A percentile compares a stretch with the other conserved stretches of the same genome.
These are phyloP conservation scores for Rhynchospora tenuis DNA, from an alignment of 176 grass and related monocot species.

Conservation along the genomic window DNA sequence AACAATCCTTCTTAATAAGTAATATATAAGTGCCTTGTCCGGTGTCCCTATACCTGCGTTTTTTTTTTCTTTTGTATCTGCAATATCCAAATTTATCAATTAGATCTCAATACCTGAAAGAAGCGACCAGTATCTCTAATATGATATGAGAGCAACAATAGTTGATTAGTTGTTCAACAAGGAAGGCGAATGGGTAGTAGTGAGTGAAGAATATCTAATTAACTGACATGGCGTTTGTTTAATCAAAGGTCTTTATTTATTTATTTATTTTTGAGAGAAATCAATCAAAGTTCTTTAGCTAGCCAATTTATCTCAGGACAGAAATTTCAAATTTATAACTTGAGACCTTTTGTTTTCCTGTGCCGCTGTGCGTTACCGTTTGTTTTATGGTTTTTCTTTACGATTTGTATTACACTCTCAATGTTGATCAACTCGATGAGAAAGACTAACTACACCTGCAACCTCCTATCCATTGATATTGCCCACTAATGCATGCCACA, in stretches of 20 bases:
- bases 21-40: too few relatives aligned
- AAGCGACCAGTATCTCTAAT: background rate
- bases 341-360: background rate
- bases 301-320: background rate
- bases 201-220: background rate
- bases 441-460: background rate
- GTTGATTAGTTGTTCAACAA: background rate
- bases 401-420: background rate
- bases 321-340: background rate
- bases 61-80: background rate
- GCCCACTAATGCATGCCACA: conserved; percentile 1
- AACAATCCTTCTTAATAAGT: background rate
- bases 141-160: background rate
- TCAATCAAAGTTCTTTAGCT: background rate
- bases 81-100: background rate
- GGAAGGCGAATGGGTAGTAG: background rate
- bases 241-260: background rate
- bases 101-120: background rate
- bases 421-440: too few relatives aligned
- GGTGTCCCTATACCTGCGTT: too few relatives aligned
- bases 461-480: background rate
- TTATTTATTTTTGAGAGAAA: too few relatives aligned
- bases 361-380: background rate
- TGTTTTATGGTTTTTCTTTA: background rate
- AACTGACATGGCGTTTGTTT: background rate